These are phyloP conservation scores for Pascua sp. DNA, from an alignment of 1,284 basidiomycete species.

Conservation along the genomic window DNA sequence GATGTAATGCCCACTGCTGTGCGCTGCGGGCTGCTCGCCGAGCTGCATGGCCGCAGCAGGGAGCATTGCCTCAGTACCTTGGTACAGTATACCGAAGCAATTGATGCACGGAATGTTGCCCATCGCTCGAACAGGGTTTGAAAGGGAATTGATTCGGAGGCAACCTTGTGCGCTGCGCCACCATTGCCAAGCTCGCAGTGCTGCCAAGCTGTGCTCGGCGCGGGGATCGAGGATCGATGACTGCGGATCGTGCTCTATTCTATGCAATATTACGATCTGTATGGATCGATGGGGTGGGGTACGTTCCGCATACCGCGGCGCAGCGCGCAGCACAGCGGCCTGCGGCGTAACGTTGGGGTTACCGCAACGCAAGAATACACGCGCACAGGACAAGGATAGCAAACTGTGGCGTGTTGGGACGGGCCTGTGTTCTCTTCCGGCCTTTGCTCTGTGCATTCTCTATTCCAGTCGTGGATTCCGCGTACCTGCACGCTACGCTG, in stretches of 20 bases:
- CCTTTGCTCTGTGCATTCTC: too few species aligned
- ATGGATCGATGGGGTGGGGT: too few species aligned
- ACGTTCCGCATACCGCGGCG: too few species aligned
- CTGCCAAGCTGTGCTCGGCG: not conserved
- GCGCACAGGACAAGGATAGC: not conserved
- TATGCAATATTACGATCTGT: too few species aligned
- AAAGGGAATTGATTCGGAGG: not conserved
- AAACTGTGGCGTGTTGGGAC: not conserved
- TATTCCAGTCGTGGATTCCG: too few species aligned
- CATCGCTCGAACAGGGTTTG: not conserved
- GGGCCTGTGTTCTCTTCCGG: too few species aligned
- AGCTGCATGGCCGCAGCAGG: not conserved
- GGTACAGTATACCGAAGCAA: not conserved
- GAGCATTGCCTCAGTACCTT: conserved; percentile 1
- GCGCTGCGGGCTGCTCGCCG: not conserved
- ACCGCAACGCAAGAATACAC: not conserved
- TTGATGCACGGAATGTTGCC: not conserved
- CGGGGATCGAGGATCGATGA: too few species aligned
- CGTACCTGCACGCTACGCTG: too few species aligned
- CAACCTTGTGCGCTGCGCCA: not conserved
- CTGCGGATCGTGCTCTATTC: too few species aligned
- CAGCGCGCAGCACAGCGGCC: too few species aligned
- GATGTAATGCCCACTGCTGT: too few species aligned
- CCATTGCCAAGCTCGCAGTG: not conserved
- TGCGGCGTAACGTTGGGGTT: not conserved